phyloP scores from a whole-genome alignment of 1,284 basidiomycete genomes.

The Ustilago bromivora region DNA sequence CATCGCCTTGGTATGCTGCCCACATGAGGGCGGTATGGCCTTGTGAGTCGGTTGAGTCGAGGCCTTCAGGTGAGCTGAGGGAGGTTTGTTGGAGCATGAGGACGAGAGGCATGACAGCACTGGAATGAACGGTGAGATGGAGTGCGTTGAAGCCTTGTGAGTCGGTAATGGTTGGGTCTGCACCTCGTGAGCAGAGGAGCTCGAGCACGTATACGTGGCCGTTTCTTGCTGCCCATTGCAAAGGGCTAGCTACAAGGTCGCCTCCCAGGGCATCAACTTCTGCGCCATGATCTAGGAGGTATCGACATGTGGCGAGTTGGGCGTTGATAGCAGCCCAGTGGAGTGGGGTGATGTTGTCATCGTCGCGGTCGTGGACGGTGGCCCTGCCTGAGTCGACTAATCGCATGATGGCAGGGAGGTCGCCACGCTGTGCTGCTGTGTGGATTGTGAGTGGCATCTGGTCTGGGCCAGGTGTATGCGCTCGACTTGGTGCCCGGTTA shows the following conservation, averaged over 20 bases:
- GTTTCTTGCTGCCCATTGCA: slow-evolving; percentile 97
- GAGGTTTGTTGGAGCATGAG: slow-evolving; percentile 87
- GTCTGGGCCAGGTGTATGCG: slow-evolving; percentile 43
- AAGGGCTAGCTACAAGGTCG: slow-evolving; percentile 91
- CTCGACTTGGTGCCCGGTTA: slow-evolving; percentile 23
- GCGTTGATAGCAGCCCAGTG: slow-evolving; percentile 98
- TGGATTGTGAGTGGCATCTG: slow-evolving; percentile 76
- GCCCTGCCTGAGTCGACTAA: slow-evolving; percentile 81
- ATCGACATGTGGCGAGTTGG: slow-evolving; percentile 72
- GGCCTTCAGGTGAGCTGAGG: slow-evolving; percentile 33
- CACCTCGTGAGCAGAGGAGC: slow-evolving; percentile 85
- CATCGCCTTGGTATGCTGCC: slow-evolving; percentile 99
- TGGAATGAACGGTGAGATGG: slow-evolving; percentile 93
- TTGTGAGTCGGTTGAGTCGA: slow-evolving; percentile 76
- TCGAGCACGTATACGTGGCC: slow-evolving; percentile 96
- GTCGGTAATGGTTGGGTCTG: slow-evolving; percentile 90
- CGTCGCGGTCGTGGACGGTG: slow-evolving; percentile 83
- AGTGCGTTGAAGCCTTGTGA: slow-evolving; percentile 96
- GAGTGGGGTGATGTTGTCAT: slow-evolving; percentile 90
- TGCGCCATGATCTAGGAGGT: slow-evolving; percentile 88
- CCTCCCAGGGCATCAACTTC: slow-evolving; percentile 94
- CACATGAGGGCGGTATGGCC: slow-evolving; percentile 98
- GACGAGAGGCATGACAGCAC: slow-evolving; percentile 90
- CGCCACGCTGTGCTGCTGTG: slow-evolving; percentile 87
- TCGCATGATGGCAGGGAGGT: slow-evolving; percentile 77